Conservation (phyloP, 1,284 basidiomycete genomes). For the Cystobasidiaceae sp. region DNA sequence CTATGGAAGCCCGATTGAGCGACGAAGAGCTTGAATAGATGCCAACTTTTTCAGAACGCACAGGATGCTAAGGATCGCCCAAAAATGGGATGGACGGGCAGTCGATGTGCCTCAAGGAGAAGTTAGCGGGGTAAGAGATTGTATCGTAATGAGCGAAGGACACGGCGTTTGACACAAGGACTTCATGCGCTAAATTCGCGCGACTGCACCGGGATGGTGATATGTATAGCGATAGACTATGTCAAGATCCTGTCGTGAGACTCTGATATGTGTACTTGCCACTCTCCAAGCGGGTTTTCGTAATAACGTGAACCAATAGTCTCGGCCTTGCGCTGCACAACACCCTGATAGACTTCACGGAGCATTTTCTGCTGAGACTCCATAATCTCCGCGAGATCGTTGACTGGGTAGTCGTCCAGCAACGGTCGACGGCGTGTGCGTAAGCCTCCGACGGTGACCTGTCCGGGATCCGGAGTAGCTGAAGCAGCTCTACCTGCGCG, state of each 20-base stretch:
- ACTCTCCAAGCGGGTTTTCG: constrained; percentile 28
- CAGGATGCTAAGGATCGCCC: no score
- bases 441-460: constrained; percentile 8
- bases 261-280: constrained; percentile 22
- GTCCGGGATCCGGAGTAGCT: constrained; percentile 3
- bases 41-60: no score
- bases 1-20: background rate
- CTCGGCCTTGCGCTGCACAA: constrained; percentile 1
- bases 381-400: constrained; percentile 8
- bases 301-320: constrained; percentile 6
- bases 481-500: background rate
- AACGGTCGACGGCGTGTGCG: constrained; percentile 3
- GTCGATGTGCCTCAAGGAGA: no score
- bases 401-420: constrained; percentile 19
- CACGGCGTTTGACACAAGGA: no score
- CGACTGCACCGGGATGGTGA: no score
- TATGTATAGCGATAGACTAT: no score
- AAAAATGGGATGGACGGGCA: no score
- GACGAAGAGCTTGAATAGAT: background rate
- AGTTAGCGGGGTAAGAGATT: no score
- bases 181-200: no score
- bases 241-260: no score
- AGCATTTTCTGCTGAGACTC: background rate
- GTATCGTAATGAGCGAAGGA: no score
- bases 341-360: constrained; percentile 3